Evolutionary conservation across 2,329 filamentous ascomycete species (phyloP).

Genomic region (Fusarium pseudocircinatum): DNA sequence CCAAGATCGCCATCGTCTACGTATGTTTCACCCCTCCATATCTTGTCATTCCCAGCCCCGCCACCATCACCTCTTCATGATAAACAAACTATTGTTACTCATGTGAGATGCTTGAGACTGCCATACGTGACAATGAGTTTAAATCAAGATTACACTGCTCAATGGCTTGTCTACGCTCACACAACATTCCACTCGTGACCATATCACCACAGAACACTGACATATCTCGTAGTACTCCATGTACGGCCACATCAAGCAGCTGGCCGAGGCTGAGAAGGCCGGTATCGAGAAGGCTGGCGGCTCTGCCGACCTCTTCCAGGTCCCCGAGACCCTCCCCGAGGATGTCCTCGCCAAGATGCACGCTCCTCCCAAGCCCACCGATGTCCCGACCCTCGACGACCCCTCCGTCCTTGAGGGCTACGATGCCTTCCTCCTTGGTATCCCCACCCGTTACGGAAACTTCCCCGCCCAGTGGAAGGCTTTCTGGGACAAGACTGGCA

Average conservation of each 20-base stretch:
- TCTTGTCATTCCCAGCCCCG: neutral
- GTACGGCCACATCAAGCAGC: slow-evolving; percentile 87
- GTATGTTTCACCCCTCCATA: slow-evolving; percentile 61
- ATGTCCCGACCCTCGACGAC: slow-evolving; percentile 70
- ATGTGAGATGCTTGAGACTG: neutral
- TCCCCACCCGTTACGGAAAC: slow-evolving; percentile 96
- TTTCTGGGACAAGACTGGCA: slow-evolving; percentile 91
- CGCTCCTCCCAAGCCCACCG: slow-evolving; percentile 78
- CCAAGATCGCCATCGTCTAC: slow-evolving; percentile 91
- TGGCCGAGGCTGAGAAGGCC: slow-evolving; percentile 90
- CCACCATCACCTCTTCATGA: slow-evolving; percentile 3
- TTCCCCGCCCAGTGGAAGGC: slow-evolving; percentile 96
- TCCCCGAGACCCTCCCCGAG: slow-evolving; percentile 85
- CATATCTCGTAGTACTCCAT: slow-evolving; percentile 77
- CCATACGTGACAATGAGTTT: neutral
- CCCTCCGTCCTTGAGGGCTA: slow-evolving; percentile 73
- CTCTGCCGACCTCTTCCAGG: slow-evolving; percentile 82
- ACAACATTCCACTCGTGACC: neutral
- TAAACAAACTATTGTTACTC: neutral
- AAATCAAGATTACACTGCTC: neutral
- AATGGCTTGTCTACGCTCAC: slow-evolving; percentile 2
- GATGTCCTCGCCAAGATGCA: slow-evolving; percentile 92
- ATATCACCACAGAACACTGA: slow-evolving; percentile 8
- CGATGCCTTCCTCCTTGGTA: slow-evolving; percentile 91
- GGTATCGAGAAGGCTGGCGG: slow-evolving; percentile 91